Base-by-base conservation (phyloP, 805 yeast species). In the Pichia paraexigua region DNA sequence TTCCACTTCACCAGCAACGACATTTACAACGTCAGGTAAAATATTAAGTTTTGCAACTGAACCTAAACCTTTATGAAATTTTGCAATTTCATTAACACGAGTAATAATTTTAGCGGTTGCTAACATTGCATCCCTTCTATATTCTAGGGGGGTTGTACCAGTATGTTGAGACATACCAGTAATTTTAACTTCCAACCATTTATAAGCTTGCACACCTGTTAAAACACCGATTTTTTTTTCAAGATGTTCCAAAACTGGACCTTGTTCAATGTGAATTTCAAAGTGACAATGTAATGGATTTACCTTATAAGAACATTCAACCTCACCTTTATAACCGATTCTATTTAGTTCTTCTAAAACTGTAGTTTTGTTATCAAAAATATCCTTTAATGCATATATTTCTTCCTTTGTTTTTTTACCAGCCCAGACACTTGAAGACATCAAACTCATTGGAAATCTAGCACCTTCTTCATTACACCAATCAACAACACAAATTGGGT, bases 391-490 rank as follows among this genome's bases (percentile, higher is more conserved):
- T 4, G 66, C 61, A 56, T 82, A 79, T 6, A 79, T 76, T 5
- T 72, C 73, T 49, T 82, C 77, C 50, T 73, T 66, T 1, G 71
- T 57, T 39, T 72, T 61, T 27, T 68, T 63, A 13, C 77, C 85
- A 3, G 87, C 79, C 86, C 86, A 84, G 2, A 82, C 87, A 15
- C 82, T 74, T 5, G 85, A 78, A 2, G 85, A 77, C 77, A 83
- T 82, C 63, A 81, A 74, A 43, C 83, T 73, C 66, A 77, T 71
- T n/a, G 89, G 87, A 60, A 83, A 84, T 47, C 91, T 67, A 0
- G 90, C 89, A 51, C 91, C 91, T 68, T 84, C 91, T 62, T 84
- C 91, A 60, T 84, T 84, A 64, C 82, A 80, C 91, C 91, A 84
- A 60, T 79, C 74, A 41, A 84, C 74, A 5, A 81, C 72, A 7